Base-by-base conservation (phyloP, 2,329 filamentous ascomycete species). In the Alternaria consortialis region DNA sequence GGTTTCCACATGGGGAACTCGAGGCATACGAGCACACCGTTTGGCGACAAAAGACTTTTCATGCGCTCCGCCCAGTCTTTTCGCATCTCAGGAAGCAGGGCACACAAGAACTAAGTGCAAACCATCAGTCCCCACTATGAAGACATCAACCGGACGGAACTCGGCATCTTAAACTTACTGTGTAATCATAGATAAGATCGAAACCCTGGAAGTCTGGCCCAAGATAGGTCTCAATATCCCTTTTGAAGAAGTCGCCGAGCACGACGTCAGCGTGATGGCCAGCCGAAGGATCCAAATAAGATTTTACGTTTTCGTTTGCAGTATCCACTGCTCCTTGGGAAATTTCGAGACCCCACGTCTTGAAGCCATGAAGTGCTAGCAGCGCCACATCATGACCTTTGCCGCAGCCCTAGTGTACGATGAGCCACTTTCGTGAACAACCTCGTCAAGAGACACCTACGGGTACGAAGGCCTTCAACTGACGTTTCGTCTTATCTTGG, bases 371-470 rank as follows among this genome's bases (percentile, higher is more conserved):
- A 12, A 86, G 85, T 48, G 88, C 86, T 40, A 96, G 83, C 32
- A 95, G 83, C 13, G 92, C 81, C 2, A 91, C 91, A 79, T 96
- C 92, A 73, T 94, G 89, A 7, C 92, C 93, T 46, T 86, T 84
- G 0, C 92, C 92, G 76, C 92, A 95, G 13, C 91, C 92, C 3
- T 69, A 32, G 17, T 25, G 32, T 20, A 27, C 11, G 15, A 43
- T 25, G 56, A 53, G 58, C 34, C 47, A 29, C 15, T 13, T 23
- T 43, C 36, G 17, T 36, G 11, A 7, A 31, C 37, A 15, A 9
- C 15, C 4, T 32, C 13, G 25, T 17, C 4, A 36, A 23, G 43
- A 44, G 20, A 17, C 13, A 42, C 58, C 17, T 60, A 69, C 69
- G 1, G 92, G 90, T 0, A 96, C 90, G n/a, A 95, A 82, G 2